phyloP scores from a whole-genome alignment of 352 stramenopile species.

The Phytophthora pseudosyringae region DNA sequence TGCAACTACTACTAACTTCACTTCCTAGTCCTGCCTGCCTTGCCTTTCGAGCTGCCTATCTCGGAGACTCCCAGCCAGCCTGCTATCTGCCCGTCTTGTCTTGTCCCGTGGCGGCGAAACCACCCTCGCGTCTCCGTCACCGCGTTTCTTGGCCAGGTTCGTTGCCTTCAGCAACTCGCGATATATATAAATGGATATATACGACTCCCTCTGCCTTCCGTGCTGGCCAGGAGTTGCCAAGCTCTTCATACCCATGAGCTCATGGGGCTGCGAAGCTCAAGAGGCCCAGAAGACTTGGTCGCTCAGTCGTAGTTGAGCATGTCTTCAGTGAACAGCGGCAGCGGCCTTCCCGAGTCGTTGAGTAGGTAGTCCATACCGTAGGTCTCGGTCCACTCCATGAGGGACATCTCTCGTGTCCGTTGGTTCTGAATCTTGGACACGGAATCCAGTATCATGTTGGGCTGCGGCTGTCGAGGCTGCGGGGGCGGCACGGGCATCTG shows the following conservation, averaged over 20 bases:
- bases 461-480: slow-evolving; percentile 31
- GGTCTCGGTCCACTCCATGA: slow-evolving; percentile 82
- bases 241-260: background rate
- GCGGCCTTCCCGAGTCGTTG: slow-evolving; percentile 56
- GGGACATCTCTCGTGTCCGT: slow-evolving; percentile 63
- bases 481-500: slow-evolving; percentile 19
- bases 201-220: slow-evolving; percentile 20
- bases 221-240: slow-evolving; percentile 3
- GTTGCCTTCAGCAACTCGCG: slow-evolving; percentile 15
- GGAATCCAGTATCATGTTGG: slow-evolving; percentile 43
- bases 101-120: slow-evolving; percentile 13
- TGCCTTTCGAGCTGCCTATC: slow-evolving; percentile 9
- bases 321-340: slow-evolving; percentile 71
- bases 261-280: slow-evolving; percentile 1
- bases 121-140: slow-evolving; percentile 1
- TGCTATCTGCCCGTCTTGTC: slow-evolving; percentile 11
- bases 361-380: slow-evolving; percentile 85
- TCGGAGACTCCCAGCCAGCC: slow-evolving; percentile 11
- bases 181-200: slow-evolving; percentile 43
- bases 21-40: slow-evolving; percentile 24
- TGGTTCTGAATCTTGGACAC: slow-evolving; percentile 54
- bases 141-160: slow-evolving; percentile 15
- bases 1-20: slow-evolving; percentile 33
- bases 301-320: slow-evolving; percentile 63
- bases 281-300: slow-evolving; percentile 6